These are phyloP conservation scores for Choiromyces venosus DNA, from an alignment of 495 filamentous ascomycete species.

Conservation along the genomic window DNA sequence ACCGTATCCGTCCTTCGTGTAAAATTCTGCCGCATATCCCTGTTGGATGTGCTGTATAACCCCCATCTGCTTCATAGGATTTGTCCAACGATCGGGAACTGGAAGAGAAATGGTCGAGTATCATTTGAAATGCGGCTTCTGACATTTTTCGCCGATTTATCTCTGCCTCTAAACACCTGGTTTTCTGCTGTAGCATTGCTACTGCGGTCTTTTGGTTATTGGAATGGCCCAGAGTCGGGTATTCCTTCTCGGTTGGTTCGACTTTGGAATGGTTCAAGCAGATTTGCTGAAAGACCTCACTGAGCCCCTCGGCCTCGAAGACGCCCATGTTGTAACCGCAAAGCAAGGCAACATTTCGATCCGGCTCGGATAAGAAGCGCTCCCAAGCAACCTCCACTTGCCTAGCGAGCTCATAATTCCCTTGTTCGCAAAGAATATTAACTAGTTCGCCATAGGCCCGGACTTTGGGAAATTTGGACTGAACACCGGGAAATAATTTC, in stretches of 20 bases:
- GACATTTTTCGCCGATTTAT: slow-evolving; percentile 31
- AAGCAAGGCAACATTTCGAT: slow-evolving; percentile 36
- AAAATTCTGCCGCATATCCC: slow-evolving; percentile 38
- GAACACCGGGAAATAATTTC: slow-evolving; percentile 32
- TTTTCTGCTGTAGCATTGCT: slow-evolving; percentile 42
- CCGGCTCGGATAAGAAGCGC: slow-evolving; percentile 29
- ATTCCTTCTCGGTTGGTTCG: slow-evolving; percentile 38
- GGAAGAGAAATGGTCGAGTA: slow-evolving; percentile 38
- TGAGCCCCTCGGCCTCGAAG: slow-evolving; percentile 39
- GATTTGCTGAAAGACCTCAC: slow-evolving; percentile 41
- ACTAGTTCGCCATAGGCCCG: slow-evolving; percentile 42
- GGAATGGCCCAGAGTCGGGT: slow-evolving; percentile 22
- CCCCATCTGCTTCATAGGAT: slow-evolving; percentile 20
- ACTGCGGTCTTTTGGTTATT: slow-evolving; percentile 36
- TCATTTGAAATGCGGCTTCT: slow-evolving; percentile 30
- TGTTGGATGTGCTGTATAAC: slow-evolving; percentile 24
- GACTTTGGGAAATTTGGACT: slow-evolving; percentile 33
- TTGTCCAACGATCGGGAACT: slow-evolving; percentile 16
- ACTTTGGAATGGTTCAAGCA: slow-evolving; percentile 39
- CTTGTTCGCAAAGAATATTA: slow-evolving; percentile 41
- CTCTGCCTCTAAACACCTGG: slow-evolving; percentile 37
- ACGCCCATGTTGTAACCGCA: slow-evolving; percentile 43
- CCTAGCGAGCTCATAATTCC: slow-evolving; percentile 33
- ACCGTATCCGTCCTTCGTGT: slow-evolving; percentile 34
- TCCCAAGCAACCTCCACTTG: slow-evolving; percentile 42